Evolutionary conservation across 1,284 basidiomycete species (phyloP).

Genomic region (Boletus semigastroideus): DNA sequence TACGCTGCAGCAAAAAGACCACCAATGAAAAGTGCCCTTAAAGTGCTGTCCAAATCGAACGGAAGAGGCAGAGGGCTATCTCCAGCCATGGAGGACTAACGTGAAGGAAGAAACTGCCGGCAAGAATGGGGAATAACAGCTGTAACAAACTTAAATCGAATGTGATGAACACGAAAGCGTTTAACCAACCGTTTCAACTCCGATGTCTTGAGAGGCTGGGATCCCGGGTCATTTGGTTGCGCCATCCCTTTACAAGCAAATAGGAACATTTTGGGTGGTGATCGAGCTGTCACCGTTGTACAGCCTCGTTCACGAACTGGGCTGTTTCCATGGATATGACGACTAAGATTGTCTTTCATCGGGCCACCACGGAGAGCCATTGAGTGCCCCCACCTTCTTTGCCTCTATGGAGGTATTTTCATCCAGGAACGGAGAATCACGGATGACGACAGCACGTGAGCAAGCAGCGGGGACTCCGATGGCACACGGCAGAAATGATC

Average conservation of each 20-base stretch:
- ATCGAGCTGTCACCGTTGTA: background rate
- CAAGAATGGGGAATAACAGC: background rate
- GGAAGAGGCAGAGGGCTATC: background rate
- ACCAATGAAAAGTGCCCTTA: conserved; percentile 51
- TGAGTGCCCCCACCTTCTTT: too few relatives aligned
- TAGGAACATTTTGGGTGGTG: background rate
- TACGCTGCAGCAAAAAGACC: conserved; percentile 48
- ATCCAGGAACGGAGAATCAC: too few relatives aligned
- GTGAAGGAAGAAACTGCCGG: background rate
- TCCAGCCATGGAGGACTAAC: background rate
- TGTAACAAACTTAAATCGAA: conserved; percentile 3
- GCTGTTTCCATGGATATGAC: conserved; percentile 13
- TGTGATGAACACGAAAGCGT: background rate
- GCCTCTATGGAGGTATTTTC: too few relatives aligned
- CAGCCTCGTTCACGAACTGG: too few relatives aligned
- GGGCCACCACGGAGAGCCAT: background rate
- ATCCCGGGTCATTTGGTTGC: background rate
- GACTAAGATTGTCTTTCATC: background rate
- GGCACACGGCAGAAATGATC: too few relatives aligned
- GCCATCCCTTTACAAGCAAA: background rate
- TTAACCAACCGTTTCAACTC: background rate
- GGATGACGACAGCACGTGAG: too few relatives aligned
- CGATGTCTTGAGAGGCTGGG: background rate
- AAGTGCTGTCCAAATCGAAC: conserved; percentile 35
- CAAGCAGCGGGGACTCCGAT: too few relatives aligned